Evolutionary conservation across 2,329 filamentous ascomycete species (phyloP), one percentile per base, ranked within the genome.

Genomic region (Chaetomium olivaceum): DNA sequence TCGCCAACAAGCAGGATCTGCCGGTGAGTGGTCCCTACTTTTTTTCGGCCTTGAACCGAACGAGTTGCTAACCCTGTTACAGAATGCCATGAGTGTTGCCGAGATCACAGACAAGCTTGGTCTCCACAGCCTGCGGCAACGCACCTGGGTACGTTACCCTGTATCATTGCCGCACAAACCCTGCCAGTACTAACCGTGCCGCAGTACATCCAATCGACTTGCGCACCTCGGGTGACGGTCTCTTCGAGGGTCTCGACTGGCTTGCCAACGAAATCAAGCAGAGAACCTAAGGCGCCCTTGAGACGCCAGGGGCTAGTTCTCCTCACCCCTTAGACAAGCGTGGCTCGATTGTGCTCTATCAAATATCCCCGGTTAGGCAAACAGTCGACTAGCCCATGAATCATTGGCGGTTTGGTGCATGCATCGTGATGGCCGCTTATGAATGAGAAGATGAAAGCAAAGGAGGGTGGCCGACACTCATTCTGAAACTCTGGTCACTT

Each of bases 71-170:
- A 78, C 72, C 60, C 64, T 48, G 21, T 31, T 25, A 11, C 52
- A 97, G 93, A 98, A 98, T 79, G 95, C 95, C 82, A 98, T 98
- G 95, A 97, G 96, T 83, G 94, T 95, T 77, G 94, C 95, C 78
- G 95, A 99, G 86, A 98, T 99, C 82, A 99, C 95, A 81, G 94
- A 99, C 85, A 97, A 98, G 89, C 92, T 99, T 81, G 95, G 95
- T 79, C 93, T 99, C 77, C 94, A 98, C 89, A 96, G 92, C 85
- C 87, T 99, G 87, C 92, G 93, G 87, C 92, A 97, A 86, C 93
- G 95, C 81, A 91, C 92, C 77, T 99, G 95, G 95, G 95, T 99
- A 93, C 80, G 93, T 61, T 84, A 70, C 54, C 68, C 50, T 29
- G 63, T 60, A 39, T 56, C 55, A 48, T 46, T n/a, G 46, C 29